A percentile compares a stretch with the other conserved stretches of the same genome.
Conservation (phyloP, 352 stramenopile genomes). For the Phytophthora tentaculata region DNA sequence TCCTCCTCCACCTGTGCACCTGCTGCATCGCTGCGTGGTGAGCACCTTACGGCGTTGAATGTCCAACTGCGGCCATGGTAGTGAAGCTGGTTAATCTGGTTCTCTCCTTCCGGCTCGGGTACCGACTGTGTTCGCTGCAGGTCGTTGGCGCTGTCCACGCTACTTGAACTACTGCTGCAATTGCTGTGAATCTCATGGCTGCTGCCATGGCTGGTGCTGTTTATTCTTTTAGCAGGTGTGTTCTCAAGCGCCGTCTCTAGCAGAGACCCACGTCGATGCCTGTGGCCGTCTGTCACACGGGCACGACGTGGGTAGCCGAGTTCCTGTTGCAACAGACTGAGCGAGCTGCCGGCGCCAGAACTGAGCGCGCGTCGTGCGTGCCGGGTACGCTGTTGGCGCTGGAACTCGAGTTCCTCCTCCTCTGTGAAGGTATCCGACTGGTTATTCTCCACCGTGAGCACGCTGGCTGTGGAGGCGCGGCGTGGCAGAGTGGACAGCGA, state of each 20-base stretch:
- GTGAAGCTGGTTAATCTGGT: constrained; percentile 25
- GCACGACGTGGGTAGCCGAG: constrained; percentile 66
- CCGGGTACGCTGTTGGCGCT: constrained; percentile 30
- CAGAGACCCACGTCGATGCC: constrained; percentile 44
- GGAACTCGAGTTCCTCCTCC: constrained; percentile 35
- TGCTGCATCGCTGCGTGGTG: constrained; percentile 30
- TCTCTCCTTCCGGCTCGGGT: constrained; percentile 41
- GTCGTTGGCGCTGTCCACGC: constrained; percentile 27
- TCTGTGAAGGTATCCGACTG: constrained; percentile 24
- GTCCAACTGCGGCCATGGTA: constrained; percentile 34
- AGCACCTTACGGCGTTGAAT: constrained; percentile 32
- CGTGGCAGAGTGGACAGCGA: constrained; percentile 43
- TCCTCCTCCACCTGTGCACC: constrained; percentile 16
- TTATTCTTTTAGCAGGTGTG: constrained; percentile 17
- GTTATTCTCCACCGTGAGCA: constrained; percentile 26
- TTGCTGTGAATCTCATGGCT: constrained; percentile 16
- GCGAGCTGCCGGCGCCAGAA: constrained; percentile 47
- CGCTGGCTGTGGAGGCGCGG: constrained; percentile 36
- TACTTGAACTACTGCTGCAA: constrained; percentile 29
- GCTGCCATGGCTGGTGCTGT: constrained; percentile 35
- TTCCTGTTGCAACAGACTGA: constrained; percentile 76
- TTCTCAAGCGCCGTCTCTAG: constrained; percentile 42
- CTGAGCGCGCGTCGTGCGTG: constrained; percentile 61
- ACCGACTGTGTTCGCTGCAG: constrained; percentile 29
- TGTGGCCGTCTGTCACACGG: constrained; percentile 25